Evolutionary conservation across 257 asterid species (phyloP).

Genomic region (Solanum chiquidenum): DNA sequence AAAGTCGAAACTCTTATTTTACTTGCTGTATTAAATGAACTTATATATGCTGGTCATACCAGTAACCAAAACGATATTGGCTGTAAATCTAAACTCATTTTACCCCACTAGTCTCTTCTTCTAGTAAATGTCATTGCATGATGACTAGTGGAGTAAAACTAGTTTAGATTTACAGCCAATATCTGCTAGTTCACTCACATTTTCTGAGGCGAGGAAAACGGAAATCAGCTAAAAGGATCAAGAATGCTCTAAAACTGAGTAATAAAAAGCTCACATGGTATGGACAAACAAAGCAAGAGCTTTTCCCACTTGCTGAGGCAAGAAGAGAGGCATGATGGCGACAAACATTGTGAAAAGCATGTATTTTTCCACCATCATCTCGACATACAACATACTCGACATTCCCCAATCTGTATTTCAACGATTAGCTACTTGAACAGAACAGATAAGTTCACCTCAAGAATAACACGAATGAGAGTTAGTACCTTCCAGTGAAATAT

Average conservation of each 20-base stretch:
- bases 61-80: neutral
- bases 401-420: slow-evolving; percentile 58
- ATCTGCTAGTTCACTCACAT: neutral
- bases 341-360: slow-evolving; percentile 82
- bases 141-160: neutral
- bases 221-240: neutral
- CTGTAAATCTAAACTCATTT: neutral
- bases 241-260: neutral
- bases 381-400: slow-evolving; percentile 70
- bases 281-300: slow-evolving; percentile 78
- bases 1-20: neutral
- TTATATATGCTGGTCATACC: neutral
- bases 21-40: neutral
- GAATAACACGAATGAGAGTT: neutral
- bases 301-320: slow-evolving; percentile 63
- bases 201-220: neutral
- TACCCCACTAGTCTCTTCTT: neutral
- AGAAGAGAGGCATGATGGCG: slow-evolving; percentile 87
- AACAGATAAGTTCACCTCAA: neutral
- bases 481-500: slow-evolving; percentile 79
- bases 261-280: slow-evolving; percentile 64
- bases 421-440: slow-evolving; percentile 12
- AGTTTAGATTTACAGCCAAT: neutral
- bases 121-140: neutral
- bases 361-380: slow-evolving; percentile 48